A percentile compares a stretch with the other conserved stretches of the same genome.
These are phyloP conservation scores for Anthracocystis panici-leucophaei DNA, from an alignment of 1,284 basidiomycete genomes.

Conservation along the genomic window DNA sequence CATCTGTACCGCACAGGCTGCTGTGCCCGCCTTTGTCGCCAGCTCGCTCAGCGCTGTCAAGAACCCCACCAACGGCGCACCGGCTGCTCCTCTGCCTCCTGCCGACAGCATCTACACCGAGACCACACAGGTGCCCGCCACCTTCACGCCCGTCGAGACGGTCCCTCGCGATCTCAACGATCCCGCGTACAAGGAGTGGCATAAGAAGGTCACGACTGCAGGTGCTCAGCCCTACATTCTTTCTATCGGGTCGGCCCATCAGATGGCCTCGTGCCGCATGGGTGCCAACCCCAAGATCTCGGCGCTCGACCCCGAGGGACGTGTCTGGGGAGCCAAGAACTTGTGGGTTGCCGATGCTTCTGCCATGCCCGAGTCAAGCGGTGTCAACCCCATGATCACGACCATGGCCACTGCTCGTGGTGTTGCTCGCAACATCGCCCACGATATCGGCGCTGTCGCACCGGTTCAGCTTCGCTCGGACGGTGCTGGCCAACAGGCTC, in stretches of 20 bases:
- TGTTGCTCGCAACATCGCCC: constrained; percentile 65
- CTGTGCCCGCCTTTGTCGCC: constrained; percentile 54
- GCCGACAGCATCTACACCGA: constrained; percentile 48
- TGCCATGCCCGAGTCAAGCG: constrained; percentile 70
- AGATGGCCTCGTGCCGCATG: constrained; percentile 72
- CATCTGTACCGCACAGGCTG: constrained; percentile 69
- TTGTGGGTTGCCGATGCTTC: constrained; percentile 72
- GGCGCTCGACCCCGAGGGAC: constrained; percentile 70
- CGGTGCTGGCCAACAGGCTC: constrained; percentile 23
- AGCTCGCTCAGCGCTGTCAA: constrained; percentile 13
- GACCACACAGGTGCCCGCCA: constrained; percentile 58
- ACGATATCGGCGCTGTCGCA: constrained; percentile 59
- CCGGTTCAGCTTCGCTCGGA: constrained; percentile 28
- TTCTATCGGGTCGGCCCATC: constrained; percentile 63
- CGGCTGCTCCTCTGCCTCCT: constrained; percentile 16
- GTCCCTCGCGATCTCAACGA: constrained; percentile 60
- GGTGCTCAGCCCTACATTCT: constrained; percentile 53
- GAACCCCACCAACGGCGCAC: constrained; percentile 17
- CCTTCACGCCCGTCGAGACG: constrained; percentile 53
- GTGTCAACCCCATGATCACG: constrained; percentile 73
- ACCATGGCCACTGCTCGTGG: constrained; percentile 65
- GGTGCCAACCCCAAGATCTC: constrained; percentile 65
- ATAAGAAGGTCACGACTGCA: constrained; percentile 55
- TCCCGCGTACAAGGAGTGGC: constrained; percentile 64
- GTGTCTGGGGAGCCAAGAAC: constrained; percentile 70